These are phyloP conservation scores for Candida incommunis DNA, from an alignment of 805 yeast species.

Conservation along the genomic window DNA sequence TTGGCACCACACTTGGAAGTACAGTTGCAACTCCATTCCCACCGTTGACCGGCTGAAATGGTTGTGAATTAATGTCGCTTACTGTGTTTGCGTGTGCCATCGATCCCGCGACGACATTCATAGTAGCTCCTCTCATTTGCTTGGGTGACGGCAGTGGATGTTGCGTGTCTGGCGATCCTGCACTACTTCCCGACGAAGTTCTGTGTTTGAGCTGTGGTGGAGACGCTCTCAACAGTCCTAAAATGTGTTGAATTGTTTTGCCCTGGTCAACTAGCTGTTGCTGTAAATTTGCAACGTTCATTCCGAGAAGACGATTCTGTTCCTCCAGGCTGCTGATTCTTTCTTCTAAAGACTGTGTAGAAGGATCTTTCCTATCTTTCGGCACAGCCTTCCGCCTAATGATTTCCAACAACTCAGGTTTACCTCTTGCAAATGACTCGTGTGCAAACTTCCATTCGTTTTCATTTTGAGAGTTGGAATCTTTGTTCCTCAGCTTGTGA, in stretches of 20 bases:
- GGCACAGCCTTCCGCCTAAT: conserved; percentile 74
- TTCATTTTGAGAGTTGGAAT: conserved; percentile 8
- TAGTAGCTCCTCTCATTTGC: background rate
- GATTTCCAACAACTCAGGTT: conserved; percentile 66
- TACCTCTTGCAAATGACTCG: conserved; percentile 69
- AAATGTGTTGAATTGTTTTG: background rate
- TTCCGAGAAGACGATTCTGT: conserved; percentile 1
- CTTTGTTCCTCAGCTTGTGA: conserved; percentile 69
- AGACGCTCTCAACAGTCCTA: background rate
- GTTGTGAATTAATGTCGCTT: background rate
- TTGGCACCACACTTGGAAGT: too few species aligned
- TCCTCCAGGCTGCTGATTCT: background rate
- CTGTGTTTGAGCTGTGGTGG: too few species aligned
- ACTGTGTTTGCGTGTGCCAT: background rate
- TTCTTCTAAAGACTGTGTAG: background rate
- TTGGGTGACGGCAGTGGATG: background rate
- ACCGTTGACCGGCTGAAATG: background rate
- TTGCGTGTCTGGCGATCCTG: background rate
- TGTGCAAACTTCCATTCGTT: conserved; percentile 91
- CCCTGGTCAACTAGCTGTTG: background rate
- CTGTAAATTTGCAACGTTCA: conserved; percentile 9
- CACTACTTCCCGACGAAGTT: background rate
- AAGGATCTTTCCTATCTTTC: conserved; percentile 29
- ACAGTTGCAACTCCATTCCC: too few species aligned
- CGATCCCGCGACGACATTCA: background rate